Evolutionary conservation across 176 grass and related monocot species (phyloP), one percentile per base, ranked within the genome.

Genomic region (Avena eriantha): DNA sequence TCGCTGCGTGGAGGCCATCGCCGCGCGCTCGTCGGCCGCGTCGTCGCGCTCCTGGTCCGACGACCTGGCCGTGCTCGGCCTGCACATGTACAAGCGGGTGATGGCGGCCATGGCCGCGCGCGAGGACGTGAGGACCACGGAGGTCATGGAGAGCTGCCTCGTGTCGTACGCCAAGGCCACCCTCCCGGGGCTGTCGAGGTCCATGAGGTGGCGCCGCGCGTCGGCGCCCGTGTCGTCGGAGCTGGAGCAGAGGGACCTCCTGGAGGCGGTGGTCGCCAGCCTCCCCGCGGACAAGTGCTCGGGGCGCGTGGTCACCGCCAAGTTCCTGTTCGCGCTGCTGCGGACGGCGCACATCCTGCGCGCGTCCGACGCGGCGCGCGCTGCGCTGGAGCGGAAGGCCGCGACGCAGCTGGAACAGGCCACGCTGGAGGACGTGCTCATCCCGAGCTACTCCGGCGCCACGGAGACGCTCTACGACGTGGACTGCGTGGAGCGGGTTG

Each of bases 401-500:
- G 94, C 82, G 9, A 92, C 85, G 78, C 90, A 87, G 87, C 87
- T 98, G 80, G 88, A 94, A 26, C 88, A 87, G 58, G 90, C 94
- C 23, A 78, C 92, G 43, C 33, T 98, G 53, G 94, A 98, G 50
- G 93, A 98, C 63, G 79, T 98, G 67, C 89, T 98, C 54, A 91
- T 98, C 81, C 94, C 94, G 60, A 96, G 72, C 79, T 98, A 93
- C 86, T 98, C 94, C 53, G 86, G 90, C 91, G 39, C 70, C 6
- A 23, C 66, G 12, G 96, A 98, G 79, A 95, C 84, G 84, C 89
- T 98, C 55, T 98, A 98, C 74, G 93, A 98, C 86, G 92, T 95
- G 56, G 92, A 94, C 64, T 96, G 92, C 80, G 86, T 98, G 53
- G 81, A 94, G 26, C 87, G 96, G 71, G 81, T 98, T 24, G 77